Base-by-base conservation (phyloP, 2,329 filamentous ascomycete genomes). In the Venturia oleaginea region DNA sequence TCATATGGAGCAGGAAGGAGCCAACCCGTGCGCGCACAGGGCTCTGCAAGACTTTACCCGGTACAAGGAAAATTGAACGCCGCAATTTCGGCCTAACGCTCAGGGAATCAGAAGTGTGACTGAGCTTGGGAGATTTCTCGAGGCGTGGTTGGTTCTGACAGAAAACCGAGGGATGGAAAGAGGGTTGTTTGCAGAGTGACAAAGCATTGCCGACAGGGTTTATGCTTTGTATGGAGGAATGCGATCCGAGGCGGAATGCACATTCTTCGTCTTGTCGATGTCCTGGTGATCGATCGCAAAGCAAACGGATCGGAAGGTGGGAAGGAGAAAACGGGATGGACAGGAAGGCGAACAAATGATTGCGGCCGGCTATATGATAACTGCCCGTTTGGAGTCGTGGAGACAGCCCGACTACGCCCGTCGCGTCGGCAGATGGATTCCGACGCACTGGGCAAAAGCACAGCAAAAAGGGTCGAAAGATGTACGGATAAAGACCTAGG, bases 361-460 rank as follows among this genome's bases (percentile, higher is more conserved):
- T 2, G 51, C 30, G 51, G 51, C 30, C 30, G 15, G 15, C 15
- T 1, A 7, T 57, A 13, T 34, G 51, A 34, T 57, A 22, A 10
- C 15, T 34, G 17, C 51, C 30, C 5, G 27, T 57, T 57, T 34
- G 27, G 51, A 34, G 51, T n/a, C 8, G 17, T 57, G 51, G 51
- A 51, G 22, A 34, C 51, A 34, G 30, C 51, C 51, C 51, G 51
- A 34, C 2, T n/a, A 11, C 51, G 51, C 51, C 51, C 51, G 51
- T 34, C 30, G 10, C 51, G 19, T n/a, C 51, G 51, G 51, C 51
- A 34, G 51, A 30, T 19, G 51, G 51, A n/a, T 57, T n/a, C 51
- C 30, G 51, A 57, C 30, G 51, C 51, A 34, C 34, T 57, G 51
- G 51, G 51, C 51, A 57, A n/a, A 32, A 51, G n/a, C n/a, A n/a